Base-by-base conservation (phyloP, 1,284 basidiomycete species). In the Boletus mariae region DNA sequence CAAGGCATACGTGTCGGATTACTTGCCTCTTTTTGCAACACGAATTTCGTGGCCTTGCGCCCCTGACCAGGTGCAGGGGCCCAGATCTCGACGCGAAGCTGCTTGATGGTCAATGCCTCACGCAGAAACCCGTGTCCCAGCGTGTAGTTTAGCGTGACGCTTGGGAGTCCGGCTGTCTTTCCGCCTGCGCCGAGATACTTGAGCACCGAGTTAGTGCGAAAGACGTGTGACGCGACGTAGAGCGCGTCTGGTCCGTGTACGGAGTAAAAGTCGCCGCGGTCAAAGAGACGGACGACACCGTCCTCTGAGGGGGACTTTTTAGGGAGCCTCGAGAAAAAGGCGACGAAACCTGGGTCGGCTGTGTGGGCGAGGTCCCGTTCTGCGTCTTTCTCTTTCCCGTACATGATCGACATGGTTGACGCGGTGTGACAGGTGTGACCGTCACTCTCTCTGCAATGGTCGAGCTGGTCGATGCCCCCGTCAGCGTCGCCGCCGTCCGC, bases 11-110 rank as follows among this genome's bases (percentile, higher is more conserved):
- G 11, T 5, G 49, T 35, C 26, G 45, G n/a, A 17, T 44, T 7
- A 26, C 65, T 40, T 59, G 87, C 92, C 77, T 92, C 85, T 71
- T 94, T 94, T 64, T 85, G 83, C 43, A 97, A 65, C 29, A 74
- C 74, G 61, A 93, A 94, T 72, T 83, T 88, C 44, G 79, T 69
- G 15, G 79, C 81, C 67, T 87, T 90, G 72, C 88, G 94, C 10
- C 84, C 86, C 56, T 82, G 82, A 1, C 83, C 87, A 6, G 82
- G 76, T 61, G 90, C 89, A 1, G 88, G 84, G 11, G 75, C 78
- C 84, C 88, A 95, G 52, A 99, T 97, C 73, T 99, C 94, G n/a
- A 99, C 83, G 31, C 91, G 83, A 61, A 99, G 83, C 73, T 99
- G 96, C 68, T 86, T 89, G 17, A 83, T 75, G 2, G 96, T 98